phyloP scores from a whole-genome alignment of 139 green algal species.

The Microglena sp. region DNA sequence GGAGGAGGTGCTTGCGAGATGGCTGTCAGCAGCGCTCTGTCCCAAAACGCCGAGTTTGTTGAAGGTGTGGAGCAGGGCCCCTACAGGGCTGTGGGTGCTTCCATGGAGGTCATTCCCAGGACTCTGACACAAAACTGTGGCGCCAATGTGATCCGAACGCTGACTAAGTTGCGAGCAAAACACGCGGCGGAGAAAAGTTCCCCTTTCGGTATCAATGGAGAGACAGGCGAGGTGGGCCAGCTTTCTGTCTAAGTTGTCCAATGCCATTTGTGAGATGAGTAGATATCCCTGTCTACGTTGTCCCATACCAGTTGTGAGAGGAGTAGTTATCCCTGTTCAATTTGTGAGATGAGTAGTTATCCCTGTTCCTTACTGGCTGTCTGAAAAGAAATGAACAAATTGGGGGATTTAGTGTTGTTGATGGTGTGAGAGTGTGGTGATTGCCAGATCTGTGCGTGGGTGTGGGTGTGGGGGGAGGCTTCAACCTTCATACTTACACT shows the following conservation, averaged over 20 bases:
- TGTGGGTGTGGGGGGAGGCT: not conserved
- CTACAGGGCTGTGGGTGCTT: slow-evolving; percentile 66
- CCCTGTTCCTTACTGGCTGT: too few species aligned
- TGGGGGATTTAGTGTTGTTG: too few species aligned
- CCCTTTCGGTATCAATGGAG: slow-evolving; percentile 80
- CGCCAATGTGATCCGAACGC: slow-evolving; percentile 95
- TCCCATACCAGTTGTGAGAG: too few species aligned
- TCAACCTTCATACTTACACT: not conserved
- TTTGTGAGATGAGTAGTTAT: too few species aligned
- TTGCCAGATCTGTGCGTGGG: not conserved
- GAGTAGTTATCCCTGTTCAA: too few species aligned
- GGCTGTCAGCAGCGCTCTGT: slow-evolving; percentile 60
- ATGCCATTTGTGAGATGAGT: too few species aligned
- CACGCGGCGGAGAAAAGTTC: slow-evolving; percentile 26
- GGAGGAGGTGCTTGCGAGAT: slow-evolving; percentile 97
- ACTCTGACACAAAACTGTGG: slow-evolving; percentile 97
- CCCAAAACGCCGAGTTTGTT: slow-evolving; percentile 4
- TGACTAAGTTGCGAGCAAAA: slow-evolving; percentile 93
- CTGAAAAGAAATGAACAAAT: too few species aligned
- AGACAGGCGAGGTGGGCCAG: slow-evolving; percentile 72
- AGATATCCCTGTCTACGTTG: too few species aligned
- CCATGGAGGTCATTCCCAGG: slow-evolving; percentile 94
- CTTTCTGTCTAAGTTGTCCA: slow-evolving; percentile 16
- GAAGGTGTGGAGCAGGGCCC: slow-evolving; percentile 24
- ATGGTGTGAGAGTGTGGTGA: not conserved